Evolutionary conservation across 352 stramenopile species (phyloP), one percentile per base, ranked within the genome.

Genomic region (Aphanomyces astaci): DNA sequence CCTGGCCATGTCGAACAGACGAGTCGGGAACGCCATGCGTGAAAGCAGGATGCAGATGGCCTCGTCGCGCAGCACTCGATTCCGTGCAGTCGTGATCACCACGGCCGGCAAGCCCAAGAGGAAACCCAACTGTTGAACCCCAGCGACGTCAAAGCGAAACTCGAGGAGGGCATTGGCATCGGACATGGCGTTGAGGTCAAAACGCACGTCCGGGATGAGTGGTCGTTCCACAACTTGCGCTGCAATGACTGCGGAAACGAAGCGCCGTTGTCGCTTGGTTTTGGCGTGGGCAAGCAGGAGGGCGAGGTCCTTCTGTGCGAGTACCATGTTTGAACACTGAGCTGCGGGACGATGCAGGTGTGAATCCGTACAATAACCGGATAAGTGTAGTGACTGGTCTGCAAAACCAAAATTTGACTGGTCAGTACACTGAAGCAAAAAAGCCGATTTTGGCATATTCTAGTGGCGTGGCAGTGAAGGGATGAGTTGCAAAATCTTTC

Each of bases 41-140:
- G 45, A 49, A 1, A 72, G 52, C 19, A 72, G 45, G 27, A 67
- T 68, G 40, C 66, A 72, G 1, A 72, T 15, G 1, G 56, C 55
- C 36, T 72, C 66, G 13, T 57, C 51, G 0, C 56, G 24, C 49
- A 40, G 13, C 31, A 22, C 46, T 13, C 54, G 30, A 9, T 49
- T 28, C 10, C 4, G 54, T 15, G 43, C 33, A 19, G 4, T 19
- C 30, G 54, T 63, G 0, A 63, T 22, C 17, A 63, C 28, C 4
- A 63, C 54, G 31, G 25, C 27, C 13, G 54, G 54, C 15, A 63
- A 27, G 27, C 52, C 24, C 9, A 62, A 2, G 32, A 62, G 52
- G 17, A 22, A 19, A 31, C 54, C 54, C 11, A 63, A 22, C 10
- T 33, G 54, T 19, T 25, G 15, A 31, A 63, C 46, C 10, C 10